Conservation (phyloP, 2,329 filamentous ascomycete species). For the Colletotrichum higginsianum region DNA sequence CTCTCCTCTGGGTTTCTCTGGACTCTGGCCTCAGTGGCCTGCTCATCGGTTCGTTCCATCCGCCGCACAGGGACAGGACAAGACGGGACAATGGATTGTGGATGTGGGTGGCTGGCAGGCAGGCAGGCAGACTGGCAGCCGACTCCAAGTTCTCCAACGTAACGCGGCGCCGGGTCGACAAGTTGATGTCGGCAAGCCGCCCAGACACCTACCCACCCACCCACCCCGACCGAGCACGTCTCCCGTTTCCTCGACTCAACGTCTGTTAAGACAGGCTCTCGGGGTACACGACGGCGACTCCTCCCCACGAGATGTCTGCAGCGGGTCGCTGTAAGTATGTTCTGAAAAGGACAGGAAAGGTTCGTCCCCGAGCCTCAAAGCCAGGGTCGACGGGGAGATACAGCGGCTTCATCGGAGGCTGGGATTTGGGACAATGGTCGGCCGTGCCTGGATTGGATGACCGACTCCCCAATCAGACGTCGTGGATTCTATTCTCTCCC, state of each 20-base stretch:
- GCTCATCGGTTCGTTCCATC: conserved; percentile 39
- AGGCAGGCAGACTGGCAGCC: no score
- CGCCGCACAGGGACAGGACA: conserved; percentile 22
- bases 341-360: no score
- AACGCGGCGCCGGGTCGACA: background rate
- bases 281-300: background rate
- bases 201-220: background rate
- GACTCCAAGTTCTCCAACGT: background rate
- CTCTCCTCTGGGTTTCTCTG: conserved; percentile 7
- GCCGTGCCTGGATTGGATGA: conserved; percentile 4
- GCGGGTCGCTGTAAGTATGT: conserved; percentile 4
- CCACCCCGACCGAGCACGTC: background rate
- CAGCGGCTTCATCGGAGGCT: conserved; percentile 7
- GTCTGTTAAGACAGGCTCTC: background rate
- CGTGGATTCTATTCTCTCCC: background rate
- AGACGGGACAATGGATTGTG: conserved; percentile 9
- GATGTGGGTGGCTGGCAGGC: no score
- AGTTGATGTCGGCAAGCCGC: conserved; percentile 3
- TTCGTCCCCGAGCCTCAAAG: background rate
- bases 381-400: conserved; percentile 19
- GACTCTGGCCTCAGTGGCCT: no score
- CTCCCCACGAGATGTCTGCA: background rate
- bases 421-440: background rate
- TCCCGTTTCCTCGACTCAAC: background rate
- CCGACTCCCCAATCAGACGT: conserved; percentile 23